A percentile compares a stretch with the other conserved stretches of the same genome.
Conservation (phyloP, 192 early-diverging fungal species). For the Coemansia sp. region DNA sequence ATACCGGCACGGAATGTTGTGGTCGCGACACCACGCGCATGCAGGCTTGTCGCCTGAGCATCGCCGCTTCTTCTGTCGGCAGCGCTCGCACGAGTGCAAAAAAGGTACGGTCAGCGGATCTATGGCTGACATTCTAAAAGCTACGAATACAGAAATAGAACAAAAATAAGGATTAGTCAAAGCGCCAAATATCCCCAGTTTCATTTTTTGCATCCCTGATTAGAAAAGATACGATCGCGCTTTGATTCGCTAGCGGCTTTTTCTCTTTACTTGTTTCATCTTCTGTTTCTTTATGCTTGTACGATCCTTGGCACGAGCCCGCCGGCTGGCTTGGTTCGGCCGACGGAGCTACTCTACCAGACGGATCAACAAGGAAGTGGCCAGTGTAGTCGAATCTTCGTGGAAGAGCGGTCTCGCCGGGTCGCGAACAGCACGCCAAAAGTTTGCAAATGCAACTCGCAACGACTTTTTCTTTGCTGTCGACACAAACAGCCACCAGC, state of each 20-base stretch:
- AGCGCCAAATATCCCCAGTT: neutral
- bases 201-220: conserved; percentile 1
- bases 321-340: neutral
- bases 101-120: conserved; percentile 50
- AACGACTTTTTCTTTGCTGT: neutral
- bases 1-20: conserved; percentile 45
- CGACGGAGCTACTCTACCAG: neutral
- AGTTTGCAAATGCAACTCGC: neutral
- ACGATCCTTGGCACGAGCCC: neutral
- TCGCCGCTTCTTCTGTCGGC: conserved; percentile 52
- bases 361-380: neutral
- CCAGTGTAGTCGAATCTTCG: neutral
- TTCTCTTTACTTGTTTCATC: neutral
- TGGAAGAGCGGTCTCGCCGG: neutral
- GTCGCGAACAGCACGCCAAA: neutral
- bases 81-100: conserved; percentile 53
- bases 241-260: neutral
- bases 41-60: conserved; percentile 50
- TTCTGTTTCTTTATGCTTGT: neutral
- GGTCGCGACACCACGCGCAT: conserved; percentile 45
- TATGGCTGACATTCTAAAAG: conserved; percentile 22
- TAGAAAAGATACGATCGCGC: neutral
- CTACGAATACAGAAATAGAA: neutral
- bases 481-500: neutral
- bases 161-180: conserved; percentile 5